Evolutionary conservation across 768 basidiomycete genomes (phyloP), one percentile per base, ranked within the genome.

Genomic region (Kwoniella dejecticola): DNA sequence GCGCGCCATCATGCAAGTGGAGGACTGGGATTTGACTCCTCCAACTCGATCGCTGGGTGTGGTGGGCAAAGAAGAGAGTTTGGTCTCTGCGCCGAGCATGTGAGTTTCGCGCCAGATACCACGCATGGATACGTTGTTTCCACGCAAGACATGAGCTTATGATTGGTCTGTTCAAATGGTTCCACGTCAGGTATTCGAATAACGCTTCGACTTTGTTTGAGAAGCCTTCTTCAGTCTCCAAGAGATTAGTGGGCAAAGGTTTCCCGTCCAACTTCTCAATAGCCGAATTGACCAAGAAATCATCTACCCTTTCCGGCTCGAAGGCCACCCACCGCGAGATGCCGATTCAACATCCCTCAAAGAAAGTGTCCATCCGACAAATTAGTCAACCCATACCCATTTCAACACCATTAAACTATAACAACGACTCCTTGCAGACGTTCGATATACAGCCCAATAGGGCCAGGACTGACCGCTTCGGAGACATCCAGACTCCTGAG

Each of bases 341-440:
- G n/a, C n/a, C n/a, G n/a, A n/a, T n/a, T n/a, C n/a, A n/a, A n/a
- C n/a, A n/a, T n/a, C n/a, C n/a, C n/a, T n/a, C n/a, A n/a, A n/a
- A n/a, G n/a, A n/a, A n/a, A n/a, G n/a, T n/a, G n/a, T n/a, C n/a
- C n/a, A n/a, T n/a, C n/a, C n/a, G n/a, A n/a, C n/a, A n/a, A n/a
- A 62, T 62, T 17, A 62, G 60, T 33, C 60, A 44, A 21, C 60
- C 60, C 3, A 62, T 62, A 15, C 60, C 60, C 12, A 42, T 62
- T 2, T 23, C 21, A 8, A 30, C 7, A 21, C 52, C 52, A 5
- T 4, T 61, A n/a, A 36, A 36, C 15, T 36, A 26, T 36, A 41
- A 42, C 13, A 33, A n/a, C 3, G 21, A 31, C 24, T 30, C 10
- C 6, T 31, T 31, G 26, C 15, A 50, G 3, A 50, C 48, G 13